Percentiles rank a stretch among this genome's conserved stretches.
Evolutionary conservation across 2,329 filamentous ascomycete genomes (phyloP).

Genomic region (Biscogniauxia sp.): DNA sequence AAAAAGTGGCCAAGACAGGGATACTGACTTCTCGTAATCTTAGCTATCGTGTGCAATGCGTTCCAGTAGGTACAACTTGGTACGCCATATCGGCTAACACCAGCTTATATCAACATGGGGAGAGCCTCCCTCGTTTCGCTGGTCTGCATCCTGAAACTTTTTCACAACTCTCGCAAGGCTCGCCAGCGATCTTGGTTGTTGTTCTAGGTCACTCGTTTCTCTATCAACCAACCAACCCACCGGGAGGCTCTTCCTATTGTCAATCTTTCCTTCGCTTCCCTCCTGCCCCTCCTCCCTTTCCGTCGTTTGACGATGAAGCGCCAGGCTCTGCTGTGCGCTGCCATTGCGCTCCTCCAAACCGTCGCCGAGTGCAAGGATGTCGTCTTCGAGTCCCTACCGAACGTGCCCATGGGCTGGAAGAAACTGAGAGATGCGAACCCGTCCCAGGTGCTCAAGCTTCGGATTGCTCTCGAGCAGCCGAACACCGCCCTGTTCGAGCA

Average conservation of each 20-base stretch:
- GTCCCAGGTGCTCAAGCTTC: constrained; percentile 44
- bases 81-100: too few relatives aligned
- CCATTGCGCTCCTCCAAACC: constrained; percentile 19
- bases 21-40: neutral
- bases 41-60: neutral
- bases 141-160: neutral
- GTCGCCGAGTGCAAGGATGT: constrained; percentile 22
- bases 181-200: neutral
- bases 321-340: constrained; percentile 19
- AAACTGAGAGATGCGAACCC: constrained; percentile 34
- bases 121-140: neutral
- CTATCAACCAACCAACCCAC: neutral
- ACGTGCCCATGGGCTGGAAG: constrained; percentile 39
- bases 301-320: constrained; percentile 19
- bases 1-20: neutral
- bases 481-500: constrained; percentile 53
- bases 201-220: neutral
- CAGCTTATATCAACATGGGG: neutral
- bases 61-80: neutral
- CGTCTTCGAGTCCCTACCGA: constrained; percentile 36
- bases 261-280: neutral
- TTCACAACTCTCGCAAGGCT: neutral
- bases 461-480: constrained; percentile 48
- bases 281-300: neutral
- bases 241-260: neutral